Evolutionary conservation across 169 alveolate genomes (phyloP), one percentile per base, ranked within the genome.

Genomic region (Babesia microti): DNA sequence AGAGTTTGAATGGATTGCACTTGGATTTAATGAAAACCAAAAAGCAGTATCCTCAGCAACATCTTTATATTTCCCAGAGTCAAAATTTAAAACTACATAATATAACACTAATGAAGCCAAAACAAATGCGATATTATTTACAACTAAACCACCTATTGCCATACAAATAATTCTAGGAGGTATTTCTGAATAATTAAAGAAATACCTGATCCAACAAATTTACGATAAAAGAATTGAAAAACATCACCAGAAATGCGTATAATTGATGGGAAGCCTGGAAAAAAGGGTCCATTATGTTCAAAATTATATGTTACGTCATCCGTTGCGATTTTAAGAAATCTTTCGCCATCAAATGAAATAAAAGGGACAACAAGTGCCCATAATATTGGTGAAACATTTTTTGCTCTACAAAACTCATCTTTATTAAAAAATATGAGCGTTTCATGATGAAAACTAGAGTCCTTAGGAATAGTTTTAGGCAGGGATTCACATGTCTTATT

Each of bases 241-340:
- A 41, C 47, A 18, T 54, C 44, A 15, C 61, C 67, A 6, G 28
- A 24, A 21, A 63, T 22, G 9, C 47, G 45, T 27, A 54, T 34
- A 14, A 76, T 17, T 35, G 42, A 63, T 19, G 86, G 82, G 7
- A 69, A 49, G 46, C 72, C 30, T 6, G 86, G 86, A 43, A 76
- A 66, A 63, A 76, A 76, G 1, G 86, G 82, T 26, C 60, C 58
- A 23, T 66, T 59, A 21, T 76, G 78, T 48, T 68, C 82, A 40
- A 48, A 51, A n/a, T 41, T 19, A 49, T 76, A 76, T 21, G 60
- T 68, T 4, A 72, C 49, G 9, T 59, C 63, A 39, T 76, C 72
- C 6, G 61, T 40, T 15, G 81, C 56, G 9, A 59, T 46, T 29
- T 63, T 65, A 23, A 76, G 55, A 39, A 76, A 47, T 35, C 75